Evolutionary conservation across 495 filamentous ascomycete species (phyloP), one percentile per base, ranked within the genome.

Genomic region (Penicillium steckii): DNA sequence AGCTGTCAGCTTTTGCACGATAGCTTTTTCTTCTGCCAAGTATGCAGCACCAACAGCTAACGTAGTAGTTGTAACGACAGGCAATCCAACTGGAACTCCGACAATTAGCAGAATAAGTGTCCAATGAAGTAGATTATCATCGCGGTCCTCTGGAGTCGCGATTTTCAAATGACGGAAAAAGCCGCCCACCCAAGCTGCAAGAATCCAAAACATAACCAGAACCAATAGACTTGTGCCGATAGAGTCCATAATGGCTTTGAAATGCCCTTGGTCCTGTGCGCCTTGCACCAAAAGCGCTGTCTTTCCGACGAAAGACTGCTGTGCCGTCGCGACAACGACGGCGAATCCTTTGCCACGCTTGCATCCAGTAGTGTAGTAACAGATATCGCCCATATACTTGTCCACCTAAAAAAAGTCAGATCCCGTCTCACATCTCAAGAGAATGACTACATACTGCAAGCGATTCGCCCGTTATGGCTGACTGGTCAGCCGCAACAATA

Each of bases 231-330:
- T 68, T 53, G 90, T 95, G 72, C 85, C 85, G 53, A 89, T 89
- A 66, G 80, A 83, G 80, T 89, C 84, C 85, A 89, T 89, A 77
- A 89, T 86, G 57, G 85, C 85, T 74, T 89, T 89, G 82, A 89
- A 89, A 73, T 89, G 85, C 77, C 85, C 85, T 48, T 78, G 72
- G 67, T 88, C 85, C 65, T 86, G 73, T 57, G 85, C 85, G 55
- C 85, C 85, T 65, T 87, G 79, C 15, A 89, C 85, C 44, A 88
- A 77, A 62, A 78, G 76, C 55, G 85, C 85, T 48, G 85, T 89
- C 64, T 82, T 81, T 69, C 85, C 85, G 66, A 88, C 85, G 76
- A 89, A 89, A 46, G 85, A 88, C 71, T 77, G 75, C 57, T 74
- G 79, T 26, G 85, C 85, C 53, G 82, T 82, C 52, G 80, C 80